Conservation (phyloP, 306 rosid species). For the Lagenaria siceraria region DNA sequence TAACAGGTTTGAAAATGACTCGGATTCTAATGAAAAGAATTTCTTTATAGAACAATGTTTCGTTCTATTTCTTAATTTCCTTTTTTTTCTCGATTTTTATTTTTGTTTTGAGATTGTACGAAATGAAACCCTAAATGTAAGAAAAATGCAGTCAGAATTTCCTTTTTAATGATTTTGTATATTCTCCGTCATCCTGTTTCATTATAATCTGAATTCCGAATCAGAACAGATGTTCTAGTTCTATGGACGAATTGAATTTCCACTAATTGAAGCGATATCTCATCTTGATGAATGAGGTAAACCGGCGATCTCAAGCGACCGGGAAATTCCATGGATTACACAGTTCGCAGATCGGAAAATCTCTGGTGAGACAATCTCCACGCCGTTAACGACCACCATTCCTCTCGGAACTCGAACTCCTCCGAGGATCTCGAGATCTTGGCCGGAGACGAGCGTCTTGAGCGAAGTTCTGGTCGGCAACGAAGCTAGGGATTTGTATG, state of each 20-base stretch:
- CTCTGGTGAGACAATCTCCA: conserved; percentile 47
- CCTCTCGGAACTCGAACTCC: conserved; percentile 14
- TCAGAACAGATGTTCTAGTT: conserved; percentile 1
- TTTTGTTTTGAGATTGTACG: neutral
- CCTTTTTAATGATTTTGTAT: neutral
- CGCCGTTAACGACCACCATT: conserved; percentile 32
- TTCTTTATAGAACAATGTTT: conserved; percentile 14
- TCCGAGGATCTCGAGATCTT: conserved; percentile 36
- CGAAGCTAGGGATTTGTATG: conserved; percentile 25
- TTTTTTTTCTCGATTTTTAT: neutral
- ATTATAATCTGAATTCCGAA: neutral
- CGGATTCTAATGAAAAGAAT: conserved; percentile 46
- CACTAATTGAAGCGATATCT: neutral
- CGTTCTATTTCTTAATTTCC: neutral
- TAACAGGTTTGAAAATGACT: conserved; percentile 56
- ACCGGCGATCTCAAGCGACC: conserved; percentile 29
- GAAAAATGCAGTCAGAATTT: neutral
- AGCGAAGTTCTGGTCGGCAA: conserved; percentile 28
- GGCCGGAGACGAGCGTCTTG: conserved; percentile 30
- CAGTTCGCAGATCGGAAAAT: conserved; percentile 33
- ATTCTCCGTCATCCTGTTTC: neutral
- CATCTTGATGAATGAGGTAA: conserved; percentile 6
- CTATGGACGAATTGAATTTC: neutral
- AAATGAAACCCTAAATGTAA: neutral
- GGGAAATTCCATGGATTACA: conserved; percentile 62